Percentiles rank a stretch among this genome's conserved stretches.
phyloP scores from a whole-genome alignment of 2,329 filamentous ascomycete genomes.

The Sporothrix humicola region DNA sequence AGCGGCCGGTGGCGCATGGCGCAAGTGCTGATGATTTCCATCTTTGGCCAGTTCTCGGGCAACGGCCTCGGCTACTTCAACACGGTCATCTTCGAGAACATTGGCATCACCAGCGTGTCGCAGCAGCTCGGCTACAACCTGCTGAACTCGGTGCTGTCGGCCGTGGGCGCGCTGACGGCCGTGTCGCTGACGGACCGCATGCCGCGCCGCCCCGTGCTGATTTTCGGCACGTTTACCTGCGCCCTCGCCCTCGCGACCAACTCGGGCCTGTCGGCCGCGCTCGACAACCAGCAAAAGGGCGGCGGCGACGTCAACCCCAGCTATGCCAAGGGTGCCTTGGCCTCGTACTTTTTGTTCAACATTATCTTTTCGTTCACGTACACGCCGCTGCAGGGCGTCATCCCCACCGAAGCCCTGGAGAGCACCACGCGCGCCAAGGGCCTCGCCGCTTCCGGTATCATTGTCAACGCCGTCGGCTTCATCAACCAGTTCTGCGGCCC shows the following conservation, averaged over 20 bases:
- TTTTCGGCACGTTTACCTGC: constrained; percentile 53
- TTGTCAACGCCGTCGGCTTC: constrained; percentile 54
- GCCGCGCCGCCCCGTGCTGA: constrained; percentile 54
- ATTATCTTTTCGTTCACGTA: constrained; percentile 57
- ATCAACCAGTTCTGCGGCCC: constrained; percentile 57
- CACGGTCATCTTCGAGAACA: constrained; percentile 52
- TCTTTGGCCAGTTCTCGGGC: constrained; percentile 59
- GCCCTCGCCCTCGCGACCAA: constrained; percentile 52
- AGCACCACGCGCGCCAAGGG: constrained; percentile 60
- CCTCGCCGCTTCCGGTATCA: constrained; percentile 52
- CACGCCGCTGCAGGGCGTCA: constrained; percentile 56
- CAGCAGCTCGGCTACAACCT: constrained; percentile 55
- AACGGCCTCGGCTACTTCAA: constrained; percentile 60
- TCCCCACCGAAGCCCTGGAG: constrained; percentile 55
- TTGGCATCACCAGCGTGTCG: constrained; percentile 47
- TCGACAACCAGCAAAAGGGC: constrained; percentile 42
- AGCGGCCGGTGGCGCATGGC: constrained; percentile 55
- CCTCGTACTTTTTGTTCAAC: constrained; percentile 58
- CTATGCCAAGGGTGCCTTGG: constrained; percentile 52
- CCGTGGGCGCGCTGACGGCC: constrained; percentile 52
- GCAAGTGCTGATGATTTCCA: constrained; percentile 57
- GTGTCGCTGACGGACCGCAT: constrained; percentile 53
- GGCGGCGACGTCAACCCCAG: constrained; percentile 41
- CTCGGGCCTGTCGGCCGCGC: constrained; percentile 46
- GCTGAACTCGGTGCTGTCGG: constrained; percentile 54